Evolutionary conservation across 2,329 filamentous ascomycete genomes (phyloP), one percentile per base, ranked within the genome.

Genomic region (Endoconidiophora laricicola): DNA sequence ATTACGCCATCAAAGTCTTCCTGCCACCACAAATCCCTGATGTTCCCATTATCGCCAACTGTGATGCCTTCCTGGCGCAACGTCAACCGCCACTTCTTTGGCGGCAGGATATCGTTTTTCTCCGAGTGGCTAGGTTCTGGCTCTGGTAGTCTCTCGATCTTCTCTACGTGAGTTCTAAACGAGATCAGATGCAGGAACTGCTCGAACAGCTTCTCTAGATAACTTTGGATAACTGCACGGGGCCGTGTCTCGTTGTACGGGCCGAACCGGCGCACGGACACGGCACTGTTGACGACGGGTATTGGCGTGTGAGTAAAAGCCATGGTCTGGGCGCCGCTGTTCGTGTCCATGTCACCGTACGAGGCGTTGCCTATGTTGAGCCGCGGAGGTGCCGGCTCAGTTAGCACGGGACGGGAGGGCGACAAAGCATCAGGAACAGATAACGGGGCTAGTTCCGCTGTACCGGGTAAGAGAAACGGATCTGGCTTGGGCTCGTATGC

Each of bases 281-380:
- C 37, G 22, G 46, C 46, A n/a, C 36, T 40, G 46, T 48, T 48
- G 10, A 48, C 61, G 5, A 62, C 58, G 0, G 73, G 69, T 39
- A 64, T 61, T 1, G 67, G 65, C 49, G 78, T 73, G 52, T 73
- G 66, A 0, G 72, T 72, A 55, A 69, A 79, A 6, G 66, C 66
- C 75, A 79, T 79, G 5, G 72, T 68, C 3, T 65, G 60, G 0
- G 69, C 68, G 40, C 70, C 69, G 47, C 79, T 72, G 57, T 79
- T 79, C 29, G 72, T 78, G 54, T 79, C 72, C 20, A 79, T 60
- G n/a, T 70, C 65, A 10, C 72, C 70, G 55, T 80, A 76, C 22
- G 76, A 66, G 1, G 71, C 68, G 0, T 48, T 48, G 38, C 46
- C 46, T 10, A 48, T 48, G 23, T 41, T 48, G 18, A 18, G 38